Evolutionary conservation across 2,329 filamentous ascomycete genomes (phyloP), one percentile per base, ranked within the genome.

Genomic region (Botryotinia narcissicola): DNA sequence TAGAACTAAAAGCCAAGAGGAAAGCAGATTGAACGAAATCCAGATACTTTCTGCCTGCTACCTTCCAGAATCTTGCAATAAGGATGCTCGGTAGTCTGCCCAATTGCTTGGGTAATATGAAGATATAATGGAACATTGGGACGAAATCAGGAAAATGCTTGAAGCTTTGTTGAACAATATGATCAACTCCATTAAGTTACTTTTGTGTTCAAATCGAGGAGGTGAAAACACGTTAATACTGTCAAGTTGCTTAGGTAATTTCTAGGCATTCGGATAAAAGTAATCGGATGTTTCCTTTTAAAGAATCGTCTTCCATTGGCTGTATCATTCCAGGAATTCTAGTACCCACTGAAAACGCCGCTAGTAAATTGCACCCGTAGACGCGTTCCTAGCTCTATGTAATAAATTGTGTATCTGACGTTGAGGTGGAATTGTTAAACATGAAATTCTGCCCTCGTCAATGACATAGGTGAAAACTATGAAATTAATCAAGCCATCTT

Each of bases 401-500:
- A 42, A 29, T 57, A 57, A 57, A 48, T 60, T 70, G 69, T 74
- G 61, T 51, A 44, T 68, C 62, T 61, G 32, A 70, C n/a, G 44
- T 67, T 61, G 59, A 70, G 63, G 74, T 71, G 74, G 54, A 29
- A 69, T 44, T 40, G 60, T 63, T 76, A 78, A 79, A 75, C 74
- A 81, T 81, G 79, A 78, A 70, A 77, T 77, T 75, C 74, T 74
- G 42, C 67, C 71, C 73, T 66, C 73, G 48, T 60, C 72, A 54
- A 71, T 35, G 40, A 64, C 68, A 73, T 76, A 76, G 75, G 78
- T 77, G 75, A 79, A 74, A 77, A 79, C 71, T 70, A 95, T 95
- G 93, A 91, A 90, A 86, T 89, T 98, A 84, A 93, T 97, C 83
- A 97, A 97, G 89, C 95, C 95, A 78, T 90, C 93, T 82, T 98